phyloP scores from a whole-genome alignment of 2,329 filamentous ascomycete species.

The Penicillium sp. region DNA sequence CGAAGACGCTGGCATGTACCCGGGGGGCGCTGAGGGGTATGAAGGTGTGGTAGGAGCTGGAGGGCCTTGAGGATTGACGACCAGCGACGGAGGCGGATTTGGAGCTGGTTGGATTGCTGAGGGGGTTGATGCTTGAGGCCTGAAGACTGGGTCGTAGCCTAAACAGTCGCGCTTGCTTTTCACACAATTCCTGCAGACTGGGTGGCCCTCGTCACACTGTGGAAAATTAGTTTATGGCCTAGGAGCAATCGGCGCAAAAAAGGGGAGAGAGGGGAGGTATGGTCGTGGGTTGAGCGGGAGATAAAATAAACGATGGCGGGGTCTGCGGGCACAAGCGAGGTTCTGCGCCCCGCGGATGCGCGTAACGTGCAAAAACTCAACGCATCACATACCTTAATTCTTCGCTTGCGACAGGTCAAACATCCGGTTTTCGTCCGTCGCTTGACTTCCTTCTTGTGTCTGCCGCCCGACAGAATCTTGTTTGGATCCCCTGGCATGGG shows the following conservation, averaged over 20 bases:
- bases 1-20: slow-evolving; percentile 44
- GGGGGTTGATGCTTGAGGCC: slow-evolving; percentile 69
- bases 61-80: slow-evolving; percentile 46
- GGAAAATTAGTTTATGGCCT: slow-evolving; percentile 24
- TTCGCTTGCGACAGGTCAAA: slow-evolving; percentile 65
- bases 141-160: slow-evolving; percentile 71
- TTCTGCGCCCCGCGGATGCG: slow-evolving; percentile 24
- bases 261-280: slow-evolving; percentile 4
- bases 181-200: slow-evolving; percentile 75
- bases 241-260: slow-evolving; percentile 19
- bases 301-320: slow-evolving; percentile 31
- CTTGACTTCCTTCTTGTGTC: slow-evolving; percentile 75
- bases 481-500: slow-evolving; percentile 54
- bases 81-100: slow-evolving; percentile 47
- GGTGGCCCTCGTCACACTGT: slow-evolving; percentile 95
- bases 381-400: slow-evolving; percentile 68
- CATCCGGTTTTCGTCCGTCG: slow-evolving; percentile 76
- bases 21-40: slow-evolving; percentile 44
- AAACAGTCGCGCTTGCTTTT: slow-evolving; percentile 71
- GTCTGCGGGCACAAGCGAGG: slow-evolving; percentile 34
- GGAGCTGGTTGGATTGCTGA: slow-evolving; percentile 68
- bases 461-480: slow-evolving; percentile 63
- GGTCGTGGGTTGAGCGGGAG: slow-evolving; percentile 23
- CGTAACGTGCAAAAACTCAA: slow-evolving; percentile 17
- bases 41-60: slow-evolving; percentile 30